These are phyloP conservation scores for Melastoma candidum DNA, from an alignment of 441 rosid species.

Conservation along the genomic window DNA sequence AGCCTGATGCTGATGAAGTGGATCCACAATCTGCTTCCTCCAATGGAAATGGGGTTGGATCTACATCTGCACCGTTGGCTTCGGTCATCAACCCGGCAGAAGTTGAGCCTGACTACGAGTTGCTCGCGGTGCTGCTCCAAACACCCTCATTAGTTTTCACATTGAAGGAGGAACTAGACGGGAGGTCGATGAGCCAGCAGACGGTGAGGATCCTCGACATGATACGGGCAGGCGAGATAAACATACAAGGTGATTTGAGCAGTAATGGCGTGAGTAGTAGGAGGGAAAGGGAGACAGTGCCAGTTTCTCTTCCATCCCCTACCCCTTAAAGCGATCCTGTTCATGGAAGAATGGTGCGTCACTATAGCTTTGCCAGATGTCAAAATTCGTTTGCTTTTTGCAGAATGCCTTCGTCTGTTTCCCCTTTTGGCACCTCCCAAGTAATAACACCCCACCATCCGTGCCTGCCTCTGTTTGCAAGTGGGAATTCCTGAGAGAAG, in stretches of 20 bases:
- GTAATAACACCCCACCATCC: neutral
- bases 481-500: no score
- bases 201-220: conserved; percentile 85
- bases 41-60: conserved; percentile 26
- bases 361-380: conserved; percentile 22
- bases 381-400: conserved; percentile 15
- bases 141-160: conserved; percentile 91
- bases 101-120: conserved; percentile 80
- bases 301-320: conserved; percentile 97
- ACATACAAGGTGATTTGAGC: conserved; percentile 25
- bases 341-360: conserved; percentile 72
- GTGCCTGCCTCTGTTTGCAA: neutral
- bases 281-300: conserved; percentile 49
- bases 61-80: conserved; percentile 14
- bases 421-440: neutral
- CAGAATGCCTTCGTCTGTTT: conserved; percentile 7
- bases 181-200: conserved; percentile 52
- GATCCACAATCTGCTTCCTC: conserved; percentile 35
- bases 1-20: conserved; percentile 47
- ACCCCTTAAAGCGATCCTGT: conserved; percentile 79
- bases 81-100: conserved; percentile 19
- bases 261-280: conserved; percentile 24
- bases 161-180: conserved; percentile 70
- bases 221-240: conserved; percentile 67
- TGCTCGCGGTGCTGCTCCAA: conserved; percentile 85